Base-by-base conservation (phyloP, 2,329 filamentous ascomycete species). In the Penicillium sp. region DNA sequence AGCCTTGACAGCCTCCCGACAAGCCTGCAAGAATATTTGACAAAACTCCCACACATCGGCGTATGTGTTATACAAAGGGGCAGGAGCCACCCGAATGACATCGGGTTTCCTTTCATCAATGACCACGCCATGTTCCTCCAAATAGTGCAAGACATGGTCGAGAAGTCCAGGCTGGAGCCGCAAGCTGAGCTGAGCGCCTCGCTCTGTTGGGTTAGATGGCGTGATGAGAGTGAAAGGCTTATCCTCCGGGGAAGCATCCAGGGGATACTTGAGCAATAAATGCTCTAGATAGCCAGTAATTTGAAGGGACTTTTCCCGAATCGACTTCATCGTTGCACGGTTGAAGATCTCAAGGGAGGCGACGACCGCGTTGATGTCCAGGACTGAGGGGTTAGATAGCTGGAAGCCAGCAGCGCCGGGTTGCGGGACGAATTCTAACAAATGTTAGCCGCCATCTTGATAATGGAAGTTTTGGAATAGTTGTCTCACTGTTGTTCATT, bases 91-190 rank as follows among this genome's bases (percentile, higher is more conserved):
- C 1, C 93, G 83, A 55, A 97, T 89, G 17, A 97, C 93, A 73
- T 93, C 89, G 1, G 93, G 93, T 75, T 91, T 91, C 62, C 93
- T 83, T 83, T 95, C 91, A 73, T 97, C 93, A 40, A 91, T 88
- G 0, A 96, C 85, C 2, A 95, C 88, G 1, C 89, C 91, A 1
- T 86, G 84, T 13, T 86, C 83, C 68, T 91, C 86, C 30, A 97
- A 75, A 30, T 83, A 83, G 47, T 81, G 79, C 62, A 87, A 83
- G 2, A 96, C 86, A 7, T 73, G 73, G n/a, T 94, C 91, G 59
- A 96, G 78, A 56, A 95, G 72, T 0, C 90, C 91, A 0, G 86
- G 83, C 19, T 84, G 79, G 19, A 96, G 81, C 55, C 89, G 76
- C 9, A 97, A 78, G 72, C 91, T 95, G 37, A 97, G 78, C 77